phyloP scores from a whole-genome alignment of 345 rosid species.

The Nasturtium officinale region DNA sequence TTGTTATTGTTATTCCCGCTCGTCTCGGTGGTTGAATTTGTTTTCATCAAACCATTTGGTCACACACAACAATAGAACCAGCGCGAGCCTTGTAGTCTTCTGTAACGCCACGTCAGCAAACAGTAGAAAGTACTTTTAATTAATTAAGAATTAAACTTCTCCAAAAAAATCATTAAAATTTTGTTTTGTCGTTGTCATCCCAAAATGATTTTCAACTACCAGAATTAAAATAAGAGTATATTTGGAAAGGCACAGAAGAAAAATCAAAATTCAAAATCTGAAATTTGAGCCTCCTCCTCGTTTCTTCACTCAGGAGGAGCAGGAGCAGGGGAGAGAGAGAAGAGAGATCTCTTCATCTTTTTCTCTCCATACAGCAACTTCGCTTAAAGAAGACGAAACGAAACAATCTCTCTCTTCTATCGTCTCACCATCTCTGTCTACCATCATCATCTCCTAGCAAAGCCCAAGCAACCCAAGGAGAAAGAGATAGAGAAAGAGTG shows the following conservation, averaged over 20 bases:
- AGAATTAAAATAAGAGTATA: constrained; percentile 15
- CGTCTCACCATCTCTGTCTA: constrained; percentile 36
- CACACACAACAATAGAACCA: neutral
- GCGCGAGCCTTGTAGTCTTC: neutral
- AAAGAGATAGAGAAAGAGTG: constrained; percentile 6
- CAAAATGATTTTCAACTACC: constrained; percentile 39
- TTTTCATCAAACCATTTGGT: constrained; percentile 3
- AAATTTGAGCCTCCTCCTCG: constrained; percentile 42
- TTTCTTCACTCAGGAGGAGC: constrained; percentile 29
- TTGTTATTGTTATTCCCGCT: constrained; percentile 36
- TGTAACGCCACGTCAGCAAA: constrained; percentile 18
- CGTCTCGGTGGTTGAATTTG: constrained; percentile 41
- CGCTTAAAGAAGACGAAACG: constrained; percentile 83
- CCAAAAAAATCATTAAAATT: neutral
- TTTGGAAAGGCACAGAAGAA: constrained; percentile 17
- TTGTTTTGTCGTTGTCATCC: constrained; percentile 33
- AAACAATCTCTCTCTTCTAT: constrained; percentile 47
- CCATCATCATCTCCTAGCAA: constrained; percentile 18
- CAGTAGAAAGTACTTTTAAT: constrained; percentile 16
- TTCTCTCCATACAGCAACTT: constrained; percentile 53
- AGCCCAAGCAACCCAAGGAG: constrained; percentile 8
- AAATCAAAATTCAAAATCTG: constrained; percentile 40
- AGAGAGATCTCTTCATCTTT: constrained; percentile 17
- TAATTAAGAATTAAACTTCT: neutral
- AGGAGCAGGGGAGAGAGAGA: constrained; percentile 4